A percentile compares a stretch with the other conserved stretches of the same genome.
These are phyloP conservation scores for Bocquillonia castaneifolia DNA, from an alignment of 441 rosid genomes.

Conservation along the genomic window DNA sequence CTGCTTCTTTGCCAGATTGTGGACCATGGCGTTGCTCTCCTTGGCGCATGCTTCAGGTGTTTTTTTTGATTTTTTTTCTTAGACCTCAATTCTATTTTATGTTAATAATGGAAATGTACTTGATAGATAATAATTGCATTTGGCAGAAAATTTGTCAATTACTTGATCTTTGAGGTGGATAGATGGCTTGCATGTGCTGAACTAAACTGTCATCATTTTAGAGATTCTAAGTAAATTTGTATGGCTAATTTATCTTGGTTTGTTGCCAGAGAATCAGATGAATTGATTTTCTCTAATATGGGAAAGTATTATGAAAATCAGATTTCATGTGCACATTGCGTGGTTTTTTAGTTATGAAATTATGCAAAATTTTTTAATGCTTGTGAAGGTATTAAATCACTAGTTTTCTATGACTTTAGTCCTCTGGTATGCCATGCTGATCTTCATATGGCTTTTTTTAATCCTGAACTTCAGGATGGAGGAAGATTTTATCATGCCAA, in stretches of 20 bases:
- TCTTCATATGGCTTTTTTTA: neutral
- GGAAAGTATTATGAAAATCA: neutral
- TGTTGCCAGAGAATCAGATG: neutral
- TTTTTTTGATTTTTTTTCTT: neutral
- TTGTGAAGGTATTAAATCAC: neutral
- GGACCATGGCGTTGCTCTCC: constrained; percentile 73
- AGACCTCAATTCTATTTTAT: neutral
- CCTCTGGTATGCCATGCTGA: neutral
- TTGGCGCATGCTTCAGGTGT: constrained; percentile 88
- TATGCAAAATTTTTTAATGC: neutral
- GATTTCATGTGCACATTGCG: neutral
- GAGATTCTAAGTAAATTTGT: no score
- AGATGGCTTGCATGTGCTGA: neutral
- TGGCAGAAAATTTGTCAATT: neutral
- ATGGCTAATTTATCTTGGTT: no score
- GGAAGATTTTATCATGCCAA: no score
- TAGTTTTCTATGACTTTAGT: neutral
- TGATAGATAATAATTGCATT: neutral
- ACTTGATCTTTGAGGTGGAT: neutral
- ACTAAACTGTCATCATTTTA: neutral
- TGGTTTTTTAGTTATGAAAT: neutral
- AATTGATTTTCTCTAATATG: neutral
- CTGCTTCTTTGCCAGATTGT: constrained; percentile 34
- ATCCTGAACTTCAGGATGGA: neutral
- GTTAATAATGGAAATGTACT: neutral